These are phyloP conservation scores for Dothideomycetes sp. DNA, from an alignment of 2,329 filamentous ascomycete species.

Conservation along the genomic window DNA sequence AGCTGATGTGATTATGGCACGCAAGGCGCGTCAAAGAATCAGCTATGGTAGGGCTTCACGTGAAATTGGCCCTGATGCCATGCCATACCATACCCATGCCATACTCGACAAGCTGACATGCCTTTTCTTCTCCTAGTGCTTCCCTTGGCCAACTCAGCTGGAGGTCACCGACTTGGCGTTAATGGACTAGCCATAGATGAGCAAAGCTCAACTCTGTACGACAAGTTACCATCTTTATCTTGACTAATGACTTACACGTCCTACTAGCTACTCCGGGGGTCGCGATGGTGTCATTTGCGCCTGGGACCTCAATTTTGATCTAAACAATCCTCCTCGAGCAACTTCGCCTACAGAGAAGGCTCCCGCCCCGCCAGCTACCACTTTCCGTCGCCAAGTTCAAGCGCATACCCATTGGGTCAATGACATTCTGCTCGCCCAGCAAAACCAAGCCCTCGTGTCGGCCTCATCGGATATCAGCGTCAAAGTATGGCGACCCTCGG, in stretches of 20 bases:
- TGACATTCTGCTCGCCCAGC: constrained; percentile 71
- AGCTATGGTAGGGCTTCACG: constrained; percentile 41
- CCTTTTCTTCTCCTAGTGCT: no score
- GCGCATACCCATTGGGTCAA: constrained; percentile 97
- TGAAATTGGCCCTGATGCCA: constrained; percentile 6
- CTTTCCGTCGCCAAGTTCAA: constrained; percentile 53
- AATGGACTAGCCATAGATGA: constrained; percentile 86
- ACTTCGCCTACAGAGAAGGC: constrained; percentile 22
- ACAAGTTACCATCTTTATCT: no score
- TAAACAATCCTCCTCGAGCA: constrained; percentile 27
- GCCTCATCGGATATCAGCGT: constrained; percentile 91
- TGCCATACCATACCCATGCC: no score
- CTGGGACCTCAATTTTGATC: constrained; percentile 75
- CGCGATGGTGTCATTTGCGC: constrained; percentile 93
- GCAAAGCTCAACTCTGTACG: constrained; percentile 76
- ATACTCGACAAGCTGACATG: no score
- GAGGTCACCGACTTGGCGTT: constrained; percentile 85
- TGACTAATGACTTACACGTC: no score
- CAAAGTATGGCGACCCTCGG: constrained; percentile 76
- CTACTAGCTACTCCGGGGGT: constrained; percentile 91
- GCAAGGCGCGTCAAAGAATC: constrained; percentile 42
- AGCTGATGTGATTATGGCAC: constrained; percentile 37
- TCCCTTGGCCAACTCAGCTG: constrained; percentile 60
- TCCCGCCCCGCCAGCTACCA: constrained; percentile 30
- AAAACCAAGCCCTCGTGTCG: constrained; percentile 70